Base-by-base conservation (phyloP, 345 rosid genomes). In the Combretum micranthum region DNA sequence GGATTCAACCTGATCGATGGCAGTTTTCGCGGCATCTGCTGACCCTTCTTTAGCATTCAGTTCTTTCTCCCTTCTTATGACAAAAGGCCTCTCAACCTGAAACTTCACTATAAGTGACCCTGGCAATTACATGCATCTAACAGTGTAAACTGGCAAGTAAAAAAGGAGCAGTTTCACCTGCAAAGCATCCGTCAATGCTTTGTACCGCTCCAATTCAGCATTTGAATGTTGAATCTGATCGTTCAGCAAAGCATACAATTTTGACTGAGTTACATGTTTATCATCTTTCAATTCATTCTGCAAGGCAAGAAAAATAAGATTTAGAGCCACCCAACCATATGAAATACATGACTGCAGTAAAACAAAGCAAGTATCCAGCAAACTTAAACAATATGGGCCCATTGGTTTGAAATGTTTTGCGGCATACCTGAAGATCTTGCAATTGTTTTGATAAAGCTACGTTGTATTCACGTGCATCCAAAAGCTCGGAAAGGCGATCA, bases 151-250 rank as follows among this genome's bases (percentile, higher is more conserved):
- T 60, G 22, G 44, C 49, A 53, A 61, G 50, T 16, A 17, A n/a
- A 43, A 62, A 68, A 63, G 64, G 63, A 42, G 64, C 52, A 73
- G 66, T 75, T 56, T 60, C 61, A 89, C 97, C 99, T 82, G 97
- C 81, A 72, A 63, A 42, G 86, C 59, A 67, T 81, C 89, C 15
- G 76, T 70, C 72, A 84, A 61, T 43, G 73, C 64, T 72, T 77
- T 86, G 75, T 78, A 87, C 50, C 80, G 78, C 65, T 80, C 96
- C 63, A 78, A 62, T 65, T 93, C 97, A 73, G 73, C 78, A 72
- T 75, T 82, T 84, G 84, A 77, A 70, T 83, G 91, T 69, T 79
- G 86, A 55, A 89, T 75, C 74, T 87, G 96, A 75, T 93, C 99
- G 51, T 75, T 82, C 69, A 83, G 67, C 73, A 83, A 72, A 64